phyloP scores from a whole-genome alignment of 176 grass and related monocot species.

The Raddia distichophylla region DNA sequence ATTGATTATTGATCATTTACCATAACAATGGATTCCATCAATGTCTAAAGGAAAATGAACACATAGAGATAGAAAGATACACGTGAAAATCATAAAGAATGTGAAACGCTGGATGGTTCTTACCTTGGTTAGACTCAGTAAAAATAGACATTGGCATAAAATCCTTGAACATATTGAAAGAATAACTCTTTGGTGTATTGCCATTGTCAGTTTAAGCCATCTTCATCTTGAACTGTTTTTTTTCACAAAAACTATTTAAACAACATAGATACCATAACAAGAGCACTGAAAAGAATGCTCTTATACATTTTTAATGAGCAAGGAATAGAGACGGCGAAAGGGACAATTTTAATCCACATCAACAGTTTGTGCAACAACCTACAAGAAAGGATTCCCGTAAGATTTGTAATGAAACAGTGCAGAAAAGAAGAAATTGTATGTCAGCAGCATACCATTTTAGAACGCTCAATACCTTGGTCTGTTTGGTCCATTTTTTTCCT shows the following conservation, averaged over 20 bases:
- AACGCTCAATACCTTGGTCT: too few species aligned
- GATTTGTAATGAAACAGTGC: neutral
- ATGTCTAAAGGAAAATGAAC: neutral
- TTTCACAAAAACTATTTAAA: slow-evolving; percentile 34
- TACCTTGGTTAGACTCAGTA: slow-evolving; percentile 86
- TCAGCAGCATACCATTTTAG: too few species aligned
- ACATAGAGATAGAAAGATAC: neutral
- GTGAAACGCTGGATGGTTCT: neutral
- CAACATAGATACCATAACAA: slow-evolving; percentile 30
- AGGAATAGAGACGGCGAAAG: too few species aligned
- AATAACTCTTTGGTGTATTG: slow-evolving; percentile 83
- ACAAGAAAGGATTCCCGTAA: slow-evolving; percentile 37
- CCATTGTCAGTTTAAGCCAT: slow-evolving; percentile 71
- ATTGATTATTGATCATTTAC: neutral
- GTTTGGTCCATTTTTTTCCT: slow-evolving; percentile 51
- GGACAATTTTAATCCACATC: slow-evolving; percentile 43
- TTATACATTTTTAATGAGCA: slow-evolving; percentile 2
- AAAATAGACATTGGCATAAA: slow-evolving; percentile 86
- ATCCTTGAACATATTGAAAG: slow-evolving; percentile 77
- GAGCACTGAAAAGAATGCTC: neutral
- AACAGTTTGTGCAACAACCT: slow-evolving; percentile 97
- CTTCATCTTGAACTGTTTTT: slow-evolving; percentile 89
- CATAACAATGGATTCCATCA: neutral
- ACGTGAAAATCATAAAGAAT: slow-evolving; percentile 1
- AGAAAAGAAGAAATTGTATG: too few species aligned